A percentile compares a stretch with the other conserved stretches of the same genome.
These are phyloP conservation scores for Lepraria neglecta DNA, from an alignment of 495 filamentous ascomycete genomes.

Conservation along the genomic window DNA sequence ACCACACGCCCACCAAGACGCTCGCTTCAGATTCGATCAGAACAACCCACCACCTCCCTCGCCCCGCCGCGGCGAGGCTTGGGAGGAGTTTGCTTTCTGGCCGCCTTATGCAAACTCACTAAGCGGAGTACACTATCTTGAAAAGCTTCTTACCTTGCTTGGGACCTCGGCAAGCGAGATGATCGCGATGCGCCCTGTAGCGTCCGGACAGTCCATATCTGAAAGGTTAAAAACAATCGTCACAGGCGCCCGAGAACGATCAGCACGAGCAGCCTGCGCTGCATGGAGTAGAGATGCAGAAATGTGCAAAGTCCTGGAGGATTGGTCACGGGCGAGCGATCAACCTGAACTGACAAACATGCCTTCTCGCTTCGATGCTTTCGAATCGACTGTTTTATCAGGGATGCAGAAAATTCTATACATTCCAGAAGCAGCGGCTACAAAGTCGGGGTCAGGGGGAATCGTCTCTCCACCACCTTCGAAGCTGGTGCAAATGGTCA, in stretches of 20 bases:
- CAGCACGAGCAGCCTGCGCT: conserved; percentile 67
- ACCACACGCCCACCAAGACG: conserved; percentile 49
- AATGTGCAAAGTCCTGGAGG: conserved; percentile 80
- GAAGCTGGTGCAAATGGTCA: conserved; percentile 79
- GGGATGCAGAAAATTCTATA: conserved; percentile 94
- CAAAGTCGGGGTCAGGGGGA: conserved; percentile 57
- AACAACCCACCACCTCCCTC: conserved; percentile 72
- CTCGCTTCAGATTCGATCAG: conserved; percentile 70
- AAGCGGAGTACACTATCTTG: conserved; percentile 78
- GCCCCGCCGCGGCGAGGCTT: conserved; percentile 66
- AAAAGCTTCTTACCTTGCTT: conserved; percentile 69
- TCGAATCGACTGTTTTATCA: conserved; percentile 67
- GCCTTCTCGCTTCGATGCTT: conserved; percentile 72
- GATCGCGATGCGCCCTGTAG: conserved; percentile 62
- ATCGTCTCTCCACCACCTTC: conserved; percentile 75
- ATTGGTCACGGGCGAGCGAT: conserved; percentile 78
- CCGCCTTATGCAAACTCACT: conserved; percentile 86
- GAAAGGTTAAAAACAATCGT: conserved; percentile 68
- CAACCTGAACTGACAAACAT: conserved; percentile 81
- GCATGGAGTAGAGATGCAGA: conserved; percentile 87
- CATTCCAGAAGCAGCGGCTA: conserved; percentile 67
- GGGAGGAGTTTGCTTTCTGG: conserved; percentile 97
- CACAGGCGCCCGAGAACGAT: conserved; percentile 73
- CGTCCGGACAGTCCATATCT: conserved; percentile 48
- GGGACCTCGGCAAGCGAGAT: conserved; percentile 83